phyloP scores from a whole-genome alignment of 305 asterid genomes.

The Rubia balearica region DNA sequence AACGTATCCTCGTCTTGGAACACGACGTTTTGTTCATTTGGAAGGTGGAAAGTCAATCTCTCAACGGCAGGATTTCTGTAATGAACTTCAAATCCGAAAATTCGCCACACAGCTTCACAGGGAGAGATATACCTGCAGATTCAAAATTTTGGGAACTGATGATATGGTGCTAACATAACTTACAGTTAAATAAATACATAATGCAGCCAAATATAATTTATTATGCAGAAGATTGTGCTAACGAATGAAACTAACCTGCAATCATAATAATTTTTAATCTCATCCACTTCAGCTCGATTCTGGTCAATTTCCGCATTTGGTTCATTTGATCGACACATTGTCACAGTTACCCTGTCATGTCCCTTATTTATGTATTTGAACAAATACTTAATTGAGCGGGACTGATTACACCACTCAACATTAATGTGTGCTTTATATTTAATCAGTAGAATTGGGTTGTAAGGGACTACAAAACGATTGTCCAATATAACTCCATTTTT shows the following conservation, averaged over 20 bases:
- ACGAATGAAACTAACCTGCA: not conserved
- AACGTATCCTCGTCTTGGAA: not conserved
- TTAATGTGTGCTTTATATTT: too few species aligned
- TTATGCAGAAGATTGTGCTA: too few species aligned
- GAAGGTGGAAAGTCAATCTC: not conserved
- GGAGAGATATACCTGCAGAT: not conserved
- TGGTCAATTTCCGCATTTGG: not conserved
- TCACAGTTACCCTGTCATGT: not conserved
- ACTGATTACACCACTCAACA: too few species aligned
- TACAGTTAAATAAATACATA: not conserved
- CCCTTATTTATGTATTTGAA: not conserved
- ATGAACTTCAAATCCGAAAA: not conserved
- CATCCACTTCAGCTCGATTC: not conserved
- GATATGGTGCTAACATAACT: not conserved
- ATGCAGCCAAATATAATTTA: too few species aligned
- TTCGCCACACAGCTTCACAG: conserved; percentile 3
- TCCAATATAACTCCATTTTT: not conserved
- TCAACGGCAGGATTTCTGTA: not conserved
- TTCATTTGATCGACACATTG: too few species aligned
- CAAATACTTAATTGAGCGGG: not conserved
- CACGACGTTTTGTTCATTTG: not conserved
- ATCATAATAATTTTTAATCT: not conserved
- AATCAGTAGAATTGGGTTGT: too few species aligned
- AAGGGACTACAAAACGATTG: not conserved
- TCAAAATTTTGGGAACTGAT: too few species aligned